Evolutionary conservation across 176 grass and related monocot species (phyloP).

Genomic region (Panicum miliaceum): DNA sequence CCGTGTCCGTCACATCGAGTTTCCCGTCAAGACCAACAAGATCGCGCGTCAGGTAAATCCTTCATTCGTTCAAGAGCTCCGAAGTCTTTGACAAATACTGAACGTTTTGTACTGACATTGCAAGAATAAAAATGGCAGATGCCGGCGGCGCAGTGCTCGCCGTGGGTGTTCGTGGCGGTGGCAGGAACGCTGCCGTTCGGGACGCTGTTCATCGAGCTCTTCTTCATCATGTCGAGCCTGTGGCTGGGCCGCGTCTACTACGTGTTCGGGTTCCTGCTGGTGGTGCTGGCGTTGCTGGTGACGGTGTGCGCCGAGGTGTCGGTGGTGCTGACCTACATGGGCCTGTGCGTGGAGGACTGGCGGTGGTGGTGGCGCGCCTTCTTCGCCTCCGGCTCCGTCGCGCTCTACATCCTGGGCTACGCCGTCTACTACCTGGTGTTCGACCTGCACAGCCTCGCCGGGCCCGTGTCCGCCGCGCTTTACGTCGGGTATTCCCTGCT

Average conservation of each 20-base stretch:
- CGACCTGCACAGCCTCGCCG: slow-evolving; percentile 77
- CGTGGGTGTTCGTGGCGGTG: slow-evolving; percentile 58
- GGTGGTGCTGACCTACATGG: slow-evolving; percentile 67
- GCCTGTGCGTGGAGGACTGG: slow-evolving; percentile 69
- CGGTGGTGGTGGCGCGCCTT: slow-evolving; percentile 82
- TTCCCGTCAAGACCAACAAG: slow-evolving; percentile 59
- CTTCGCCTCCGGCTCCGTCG: slow-evolving; percentile 73
- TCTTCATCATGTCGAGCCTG: slow-evolving; percentile 81
- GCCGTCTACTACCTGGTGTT: slow-evolving; percentile 72
- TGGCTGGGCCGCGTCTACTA: slow-evolving; percentile 79
- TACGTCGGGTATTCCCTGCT: slow-evolving; percentile 76
- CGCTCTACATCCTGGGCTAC: slow-evolving; percentile 61
- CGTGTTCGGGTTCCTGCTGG: slow-evolving; percentile 73
- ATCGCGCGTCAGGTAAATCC: slow-evolving; percentile 36
- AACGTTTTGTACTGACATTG: not conserved
- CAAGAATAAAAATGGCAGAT: not conserved
- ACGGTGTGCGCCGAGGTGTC: slow-evolving; percentile 73
- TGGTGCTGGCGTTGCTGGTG: slow-evolving; percentile 61
- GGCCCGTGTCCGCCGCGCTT: slow-evolving; percentile 61
- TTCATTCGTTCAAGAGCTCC: not conserved
- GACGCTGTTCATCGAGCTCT: slow-evolving; percentile 79
- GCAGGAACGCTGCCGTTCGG: slow-evolving; percentile 67
- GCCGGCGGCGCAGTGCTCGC: slow-evolving; percentile 50
- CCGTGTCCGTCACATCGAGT: slow-evolving; percentile 51
- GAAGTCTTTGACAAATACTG: too few relatives aligned